A percentile compares a stretch with the other conserved stretches of the same genome.
These are phyloP conservation scores for Mediolabrus comicus DNA, from an alignment of 108 stramenopile species.

Conservation along the genomic window DNA sequence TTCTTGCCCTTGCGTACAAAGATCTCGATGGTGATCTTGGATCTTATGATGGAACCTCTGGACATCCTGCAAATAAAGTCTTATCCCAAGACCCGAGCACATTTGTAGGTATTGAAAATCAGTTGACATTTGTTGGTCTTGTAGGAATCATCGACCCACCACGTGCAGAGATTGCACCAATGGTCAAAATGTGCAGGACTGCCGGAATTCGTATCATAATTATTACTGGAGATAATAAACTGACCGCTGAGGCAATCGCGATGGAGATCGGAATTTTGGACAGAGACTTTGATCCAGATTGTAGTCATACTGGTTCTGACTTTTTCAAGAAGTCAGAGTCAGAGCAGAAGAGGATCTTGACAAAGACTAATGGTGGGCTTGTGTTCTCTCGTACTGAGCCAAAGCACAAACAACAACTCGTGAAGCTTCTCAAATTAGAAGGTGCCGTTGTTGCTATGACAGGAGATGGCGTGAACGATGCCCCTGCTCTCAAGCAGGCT, in stretches of 20 bases:
- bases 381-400: slow-evolving; percentile 76
- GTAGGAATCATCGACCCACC: slow-evolving; percentile 88
- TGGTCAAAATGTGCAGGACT: slow-evolving; percentile 62
- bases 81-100: slow-evolving; percentile 35
- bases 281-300: slow-evolving; percentile 31
- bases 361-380: slow-evolving; percentile 50
- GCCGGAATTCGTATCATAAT: slow-evolving; percentile 90
- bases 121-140: slow-evolving; percentile 73
- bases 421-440: slow-evolving; percentile 71
- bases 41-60: slow-evolving; percentile 30
- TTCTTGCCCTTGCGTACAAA: slow-evolving; percentile 67
- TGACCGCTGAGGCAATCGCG: slow-evolving; percentile 87
- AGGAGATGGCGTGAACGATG: slow-evolving; percentile 97
- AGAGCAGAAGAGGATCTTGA: slow-evolving; percentile 32
- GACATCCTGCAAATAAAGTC: slow-evolving; percentile 32
- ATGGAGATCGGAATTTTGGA: slow-evolving; percentile 72
- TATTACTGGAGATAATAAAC: slow-evolving; percentile 86
- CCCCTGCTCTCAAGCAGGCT: slow-evolving; percentile 91
- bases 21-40: slow-evolving; percentile 38
- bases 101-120: slow-evolving; percentile 66
- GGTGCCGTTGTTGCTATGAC: slow-evolving; percentile 90
- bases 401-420: slow-evolving; percentile 79
- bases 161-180: slow-evolving; percentile 74
- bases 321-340: slow-evolving; percentile 43
- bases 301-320: slow-evolving; percentile 45